phyloP scores from a whole-genome alignment of 208 protist genomes.

The Lotmaria passim region DNA sequence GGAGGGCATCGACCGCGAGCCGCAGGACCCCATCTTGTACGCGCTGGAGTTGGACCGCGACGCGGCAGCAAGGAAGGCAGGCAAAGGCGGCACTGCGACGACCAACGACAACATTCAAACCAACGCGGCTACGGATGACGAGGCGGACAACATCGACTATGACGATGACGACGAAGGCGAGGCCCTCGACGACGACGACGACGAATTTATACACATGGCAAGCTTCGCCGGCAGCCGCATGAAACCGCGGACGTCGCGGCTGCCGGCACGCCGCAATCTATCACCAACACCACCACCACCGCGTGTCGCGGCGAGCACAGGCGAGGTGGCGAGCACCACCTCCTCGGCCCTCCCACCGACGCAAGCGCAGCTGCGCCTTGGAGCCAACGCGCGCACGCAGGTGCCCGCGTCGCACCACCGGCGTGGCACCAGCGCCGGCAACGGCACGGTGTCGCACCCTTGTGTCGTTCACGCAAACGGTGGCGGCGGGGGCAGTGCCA shows the following conservation, averaged over 20 bases:
- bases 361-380: neutral
- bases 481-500: too few species aligned
- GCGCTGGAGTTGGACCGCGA: slow-evolving; percentile 22
- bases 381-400: neutral
- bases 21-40: slow-evolving; percentile 28
- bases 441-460: neutral
- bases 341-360: neutral
- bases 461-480: too few species aligned
- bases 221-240: slow-evolving; percentile 25
- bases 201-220: neutral
- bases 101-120: neutral
- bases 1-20: slow-evolving; percentile 47
- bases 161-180: slow-evolving; percentile 22
- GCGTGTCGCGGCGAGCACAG: neutral
- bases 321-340: neutral
- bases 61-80: neutral
- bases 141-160: neutral
- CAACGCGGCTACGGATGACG: neutral
- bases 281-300: neutral
- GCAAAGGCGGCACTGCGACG: neutral
- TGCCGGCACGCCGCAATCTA: neutral
- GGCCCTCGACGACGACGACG: slow-evolving; percentile 16
- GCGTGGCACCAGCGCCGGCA: neutral
- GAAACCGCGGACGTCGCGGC: slow-evolving; percentile 8
- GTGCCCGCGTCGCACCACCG: neutral